Base-by-base conservation (phyloP, 1,139 yeast genomes). In the Wickerhamomyces sp. region DNA sequence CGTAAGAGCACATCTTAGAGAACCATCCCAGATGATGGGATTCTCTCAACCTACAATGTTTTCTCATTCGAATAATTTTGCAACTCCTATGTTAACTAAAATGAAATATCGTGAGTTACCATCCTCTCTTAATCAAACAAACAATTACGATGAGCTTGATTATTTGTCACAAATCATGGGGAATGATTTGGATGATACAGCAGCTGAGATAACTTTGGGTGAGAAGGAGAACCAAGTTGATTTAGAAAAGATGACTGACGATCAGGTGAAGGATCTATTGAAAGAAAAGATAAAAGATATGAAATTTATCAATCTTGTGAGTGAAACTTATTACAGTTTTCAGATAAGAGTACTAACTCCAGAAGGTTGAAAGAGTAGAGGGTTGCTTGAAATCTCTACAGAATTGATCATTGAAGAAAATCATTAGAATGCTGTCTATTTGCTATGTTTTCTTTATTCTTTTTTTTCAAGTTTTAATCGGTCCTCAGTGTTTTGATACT, bases 241-340 rank as follows among this genome's bases (percentile, higher is more conserved):
- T 12, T 24, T 37, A 23, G 32, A 36, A 4, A 21, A 36, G 15
- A 34, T 48, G 38, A 30, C 33, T 12, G 49, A 47, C 35, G 35
- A 31, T 1, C 42, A 49, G 28, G 35, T 50, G 6, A 34, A 38
- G 16, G 26, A 20, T 4, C 17, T 45, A 20, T 25, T 50, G 25
- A 44, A 33, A 17, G 42, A 40, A 16, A 46, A 45, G 30, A 41
- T 50, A 14, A 44, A 41, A 23, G 53, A 49, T 33, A 28, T 34
- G 18, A 37, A 37, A 5, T 50, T 50, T 27, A 41, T 50, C 15
- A 39, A 36, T 13, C 47, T 50, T 37, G 53, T 50, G 15, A 26
- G 16, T 25, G 11, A n/a, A n/a, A n/a, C n/a, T n/a, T n/a, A n/a
- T n/a, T n/a, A n/a, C n/a, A n/a, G n/a, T n/a, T 16, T 7, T 8